These are phyloP conservation scores for Pyricularia sp. DNA, from an alignment of 2,329 filamentous ascomycete species.

Conservation along the genomic window DNA sequence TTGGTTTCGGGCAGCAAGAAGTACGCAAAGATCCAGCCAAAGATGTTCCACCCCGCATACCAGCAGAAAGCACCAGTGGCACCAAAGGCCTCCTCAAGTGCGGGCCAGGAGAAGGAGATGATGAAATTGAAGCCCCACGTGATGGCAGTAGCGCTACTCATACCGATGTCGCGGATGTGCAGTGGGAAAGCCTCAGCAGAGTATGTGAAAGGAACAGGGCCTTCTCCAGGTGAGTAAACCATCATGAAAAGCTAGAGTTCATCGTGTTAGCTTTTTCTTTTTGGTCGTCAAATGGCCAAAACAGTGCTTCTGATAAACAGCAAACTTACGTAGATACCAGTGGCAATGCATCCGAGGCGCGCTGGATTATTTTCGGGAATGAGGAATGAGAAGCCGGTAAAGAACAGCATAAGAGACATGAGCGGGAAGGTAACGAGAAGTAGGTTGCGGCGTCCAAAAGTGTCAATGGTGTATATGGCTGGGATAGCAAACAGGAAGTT, in stretches of 20 bases:
- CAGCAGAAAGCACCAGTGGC: constrained; percentile 35
- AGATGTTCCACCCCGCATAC: constrained; percentile 34
- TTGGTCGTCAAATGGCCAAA: not conserved
- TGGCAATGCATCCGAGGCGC: constrained; percentile 38
- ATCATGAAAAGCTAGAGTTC: constrained; percentile 27
- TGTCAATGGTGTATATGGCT: constrained; percentile 58
- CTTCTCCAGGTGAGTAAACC: constrained; percentile 49
- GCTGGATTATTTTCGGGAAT: constrained; percentile 22
- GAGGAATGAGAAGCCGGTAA: constrained; percentile 44
- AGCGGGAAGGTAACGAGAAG: constrained; percentile 58
- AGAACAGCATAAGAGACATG: constrained; percentile 52
- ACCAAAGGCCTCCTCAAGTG: constrained; percentile 28
- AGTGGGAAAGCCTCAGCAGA: constrained; percentile 57
- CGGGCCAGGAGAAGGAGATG: constrained; percentile 33
- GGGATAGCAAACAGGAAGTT: constrained; percentile 61
- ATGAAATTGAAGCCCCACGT: constrained; percentile 35
- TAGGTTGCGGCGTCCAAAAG: constrained; percentile 51
- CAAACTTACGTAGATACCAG: constrained; percentile 23
- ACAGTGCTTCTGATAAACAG: not conserved
- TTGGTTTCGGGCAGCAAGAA: constrained; percentile 26
- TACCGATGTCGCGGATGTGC: constrained; percentile 51
- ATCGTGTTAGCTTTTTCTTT: not conserved
- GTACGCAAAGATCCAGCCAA: constrained; percentile 30
- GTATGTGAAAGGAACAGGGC: constrained; percentile 54
- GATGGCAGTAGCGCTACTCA: constrained; percentile 45